Conservation (phyloP, 768 basidiomycete genomes). For the Fibroporia radiculosa region DNA sequence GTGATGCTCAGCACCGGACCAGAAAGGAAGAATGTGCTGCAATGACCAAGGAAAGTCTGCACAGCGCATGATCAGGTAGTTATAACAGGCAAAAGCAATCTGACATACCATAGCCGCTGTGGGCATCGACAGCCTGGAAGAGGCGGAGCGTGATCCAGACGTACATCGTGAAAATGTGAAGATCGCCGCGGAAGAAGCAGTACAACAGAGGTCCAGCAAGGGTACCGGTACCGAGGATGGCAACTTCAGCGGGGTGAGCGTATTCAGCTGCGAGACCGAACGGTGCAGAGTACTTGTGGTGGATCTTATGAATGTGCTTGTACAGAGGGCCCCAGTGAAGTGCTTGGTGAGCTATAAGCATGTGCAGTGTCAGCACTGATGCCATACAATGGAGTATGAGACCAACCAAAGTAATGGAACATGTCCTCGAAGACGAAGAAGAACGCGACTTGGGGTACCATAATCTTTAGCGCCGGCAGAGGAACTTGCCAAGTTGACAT, state of each 20-base stretch:
- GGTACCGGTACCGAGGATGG: constrained; percentile 91
- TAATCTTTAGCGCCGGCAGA: constrained; percentile 64
- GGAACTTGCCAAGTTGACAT: constrained; percentile 94
- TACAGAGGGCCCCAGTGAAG: constrained; percentile 81
- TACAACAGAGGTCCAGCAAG: constrained; percentile 84
- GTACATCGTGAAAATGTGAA: constrained; percentile 93
- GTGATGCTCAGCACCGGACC: constrained; percentile 96
- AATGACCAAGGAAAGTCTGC: constrained; percentile 97
- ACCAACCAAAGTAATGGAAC: constrained; percentile 82
- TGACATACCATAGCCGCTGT: constrained; percentile 87
- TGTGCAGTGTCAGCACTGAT: no score
- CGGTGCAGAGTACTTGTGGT: constrained; percentile 95
- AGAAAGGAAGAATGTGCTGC: constrained; percentile 87
- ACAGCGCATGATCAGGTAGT: neutral
- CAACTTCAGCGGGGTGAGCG: constrained; percentile 93
- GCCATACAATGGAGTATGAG: no score
- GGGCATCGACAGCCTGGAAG: constrained; percentile 96
- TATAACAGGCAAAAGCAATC: neutral
- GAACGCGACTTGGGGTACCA: constrained; percentile 69
- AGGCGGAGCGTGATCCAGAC: constrained; percentile 89
- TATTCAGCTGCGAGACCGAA: constrained; percentile 98
- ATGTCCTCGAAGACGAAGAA: constrained; percentile 97
- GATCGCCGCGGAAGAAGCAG: constrained; percentile 63
- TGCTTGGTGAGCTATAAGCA: constrained; percentile 67
- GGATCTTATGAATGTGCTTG: constrained; percentile 93